A percentile compares a stretch with the other conserved stretches of the same genome.
These are phyloP conservation scores for Thecamonas trahens DNA, from an alignment of 78 protist genomes.

Conservation along the genomic window DNA sequence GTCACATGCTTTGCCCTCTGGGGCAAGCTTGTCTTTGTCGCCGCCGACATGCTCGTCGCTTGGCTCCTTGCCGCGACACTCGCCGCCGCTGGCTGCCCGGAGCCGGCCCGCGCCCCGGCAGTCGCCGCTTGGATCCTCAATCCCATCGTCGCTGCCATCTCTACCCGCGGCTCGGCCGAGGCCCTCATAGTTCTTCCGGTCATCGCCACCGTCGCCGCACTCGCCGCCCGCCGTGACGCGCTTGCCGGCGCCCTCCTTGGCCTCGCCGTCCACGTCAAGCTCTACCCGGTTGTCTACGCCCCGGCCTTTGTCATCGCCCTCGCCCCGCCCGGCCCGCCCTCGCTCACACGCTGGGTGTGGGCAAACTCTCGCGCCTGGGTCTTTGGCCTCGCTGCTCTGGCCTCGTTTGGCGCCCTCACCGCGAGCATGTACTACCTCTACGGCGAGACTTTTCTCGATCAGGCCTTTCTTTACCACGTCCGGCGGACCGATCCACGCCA, in stretches of 20 bases:
- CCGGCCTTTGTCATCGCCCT: slow-evolving; percentile 48
- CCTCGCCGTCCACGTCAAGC: slow-evolving; percentile 79
- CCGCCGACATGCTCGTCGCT: slow-evolving; percentile 67
- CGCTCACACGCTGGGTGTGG: too few species aligned
- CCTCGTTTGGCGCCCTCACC: background rate
- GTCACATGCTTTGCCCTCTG: slow-evolving; percentile 2
- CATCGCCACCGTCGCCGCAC: slow-evolving; percentile 42
- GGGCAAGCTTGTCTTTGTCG: slow-evolving; percentile 82
- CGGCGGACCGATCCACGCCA: slow-evolving; percentile 77
- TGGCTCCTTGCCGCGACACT: too few species aligned
- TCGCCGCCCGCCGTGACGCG: slow-evolving; percentile 10
- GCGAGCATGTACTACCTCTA: too few species aligned
- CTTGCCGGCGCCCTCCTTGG: slow-evolving; percentile 58
- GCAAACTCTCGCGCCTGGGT: background rate
- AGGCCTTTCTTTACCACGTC: slow-evolving; percentile 69
- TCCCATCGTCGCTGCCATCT: slow-evolving; percentile 77
- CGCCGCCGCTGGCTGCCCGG: too few species aligned
- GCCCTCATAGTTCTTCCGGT: slow-evolving; percentile 68
- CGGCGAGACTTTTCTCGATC: slow-evolving; percentile 37
- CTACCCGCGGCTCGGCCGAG: slow-evolving; percentile 94
- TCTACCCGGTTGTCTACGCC: slow-evolving; percentile 86
- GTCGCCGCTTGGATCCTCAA: slow-evolving; percentile 58
- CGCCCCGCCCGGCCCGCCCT: background rate
- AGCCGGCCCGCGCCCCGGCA: slow-evolving; percentile 2
- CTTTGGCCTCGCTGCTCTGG: background rate